These are phyloP conservation scores for Entomortierella parvispora DNA, from an alignment of 192 early-diverging fungal genomes.

Conservation along the genomic window DNA sequence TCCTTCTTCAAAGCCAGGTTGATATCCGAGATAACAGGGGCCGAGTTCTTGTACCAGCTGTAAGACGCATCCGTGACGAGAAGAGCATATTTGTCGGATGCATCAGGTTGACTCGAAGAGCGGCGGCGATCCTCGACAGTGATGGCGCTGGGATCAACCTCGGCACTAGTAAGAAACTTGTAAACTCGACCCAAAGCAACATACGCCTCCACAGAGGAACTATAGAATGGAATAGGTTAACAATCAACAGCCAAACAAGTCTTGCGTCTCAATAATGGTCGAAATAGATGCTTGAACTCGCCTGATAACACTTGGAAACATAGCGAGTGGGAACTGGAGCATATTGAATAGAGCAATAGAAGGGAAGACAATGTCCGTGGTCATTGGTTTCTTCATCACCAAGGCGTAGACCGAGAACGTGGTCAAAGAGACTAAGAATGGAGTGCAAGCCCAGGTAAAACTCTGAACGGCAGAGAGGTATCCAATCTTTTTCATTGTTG, in stretches of 20 bases:
- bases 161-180: slow-evolving; percentile 80
- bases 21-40: slow-evolving; percentile 5
- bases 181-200: slow-evolving; percentile 85
- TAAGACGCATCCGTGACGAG: slow-evolving; percentile 9
- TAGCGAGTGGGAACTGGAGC: slow-evolving; percentile 87
- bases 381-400: slow-evolving; percentile 68
- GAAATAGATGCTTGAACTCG: slow-evolving; percentile 14
- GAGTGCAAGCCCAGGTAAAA: slow-evolving; percentile 85
- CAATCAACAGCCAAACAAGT: too few relatives aligned
- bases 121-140: slow-evolving; percentile 27
- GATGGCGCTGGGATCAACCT: slow-evolving; percentile 60
- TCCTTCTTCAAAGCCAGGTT: slow-evolving; percentile 10
- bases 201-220: slow-evolving; percentile 74
- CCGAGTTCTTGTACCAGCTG: slow-evolving; percentile 15
- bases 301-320: slow-evolving; percentile 87
- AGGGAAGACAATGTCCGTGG: slow-evolving; percentile 82
- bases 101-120: neutral
- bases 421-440: slow-evolving; percentile 88
- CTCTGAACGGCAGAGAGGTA: slow-evolving; percentile 72
- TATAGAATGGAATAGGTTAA: neutral
- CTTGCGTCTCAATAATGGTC: neutral
- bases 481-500: slow-evolving; percentile 79
- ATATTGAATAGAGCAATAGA: slow-evolving; percentile 93
- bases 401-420: slow-evolving; percentile 84
- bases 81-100: slow-evolving; percentile 12